Evolutionary conservation across 805 yeast species (phyloP).

Genomic region (Wickerhamomyces alni): DNA sequence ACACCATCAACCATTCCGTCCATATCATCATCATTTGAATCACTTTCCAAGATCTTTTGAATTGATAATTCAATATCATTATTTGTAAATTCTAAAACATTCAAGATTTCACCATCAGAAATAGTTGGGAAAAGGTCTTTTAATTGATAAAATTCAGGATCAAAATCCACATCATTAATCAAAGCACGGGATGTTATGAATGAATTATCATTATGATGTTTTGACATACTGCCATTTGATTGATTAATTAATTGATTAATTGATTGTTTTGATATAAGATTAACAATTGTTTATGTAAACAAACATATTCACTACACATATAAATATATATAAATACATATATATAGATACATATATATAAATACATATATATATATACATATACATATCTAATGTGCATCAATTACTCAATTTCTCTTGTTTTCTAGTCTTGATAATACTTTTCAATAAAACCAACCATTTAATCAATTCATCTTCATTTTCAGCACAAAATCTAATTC

Average conservation of each 20-base stretch:
- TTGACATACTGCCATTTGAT: no score
- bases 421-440: constrained; percentile 21
- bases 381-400: no score
- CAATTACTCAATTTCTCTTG: constrained; percentile 9
- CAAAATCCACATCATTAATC: neutral
- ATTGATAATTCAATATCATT: constrained; percentile 20
- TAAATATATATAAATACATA: no score
- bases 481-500: constrained; percentile 38
- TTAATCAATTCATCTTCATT: constrained; percentile 39
- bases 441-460: constrained; percentile 44
- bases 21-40: no score
- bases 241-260: no score
- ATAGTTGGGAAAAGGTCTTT: constrained; percentile 20
- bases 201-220: no score
- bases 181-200: no score
- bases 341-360: no score
- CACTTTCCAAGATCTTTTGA: neutral
- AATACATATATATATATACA: no score
- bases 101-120: constrained; percentile 4
- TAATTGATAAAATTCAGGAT: neutral
- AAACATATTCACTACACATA: no score
- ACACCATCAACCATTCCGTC: neutral
- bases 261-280: no score
- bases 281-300: no score
- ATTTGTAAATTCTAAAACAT: constrained; percentile 15